These are phyloP conservation scores for Trichosporon sp. DNA, from an alignment of 1,284 basidiomycete species.

Conservation along the genomic window DNA sequence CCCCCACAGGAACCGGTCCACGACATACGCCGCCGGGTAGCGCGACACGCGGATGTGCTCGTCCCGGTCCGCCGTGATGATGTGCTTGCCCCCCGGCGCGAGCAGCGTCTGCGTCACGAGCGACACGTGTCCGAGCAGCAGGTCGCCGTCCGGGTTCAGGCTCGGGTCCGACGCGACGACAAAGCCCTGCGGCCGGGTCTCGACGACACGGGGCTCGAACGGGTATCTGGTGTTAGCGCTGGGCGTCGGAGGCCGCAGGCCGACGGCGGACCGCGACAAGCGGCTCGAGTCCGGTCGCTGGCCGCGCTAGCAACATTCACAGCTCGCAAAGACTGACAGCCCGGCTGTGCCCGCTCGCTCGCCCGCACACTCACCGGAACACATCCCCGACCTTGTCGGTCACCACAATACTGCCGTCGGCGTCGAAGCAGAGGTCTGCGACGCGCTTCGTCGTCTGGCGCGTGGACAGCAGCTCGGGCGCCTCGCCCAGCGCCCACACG, in stretches of 20 bases:
- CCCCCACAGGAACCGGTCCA: slow-evolving; percentile 79
- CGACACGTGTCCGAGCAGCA: slow-evolving; percentile 63
- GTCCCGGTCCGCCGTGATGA: slow-evolving; percentile 84
- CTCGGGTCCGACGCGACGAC: slow-evolving; percentile 68
- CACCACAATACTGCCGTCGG: slow-evolving; percentile 30
- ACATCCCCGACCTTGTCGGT: slow-evolving; percentile 47
- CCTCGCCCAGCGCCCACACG: slow-evolving; percentile 55
- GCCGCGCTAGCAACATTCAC: too few species aligned
- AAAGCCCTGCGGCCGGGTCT: slow-evolving; percentile 42
- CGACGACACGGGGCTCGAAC: slow-evolving; percentile 58
- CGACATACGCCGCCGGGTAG: slow-evolving; percentile 75
- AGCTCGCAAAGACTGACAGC: too few species aligned
- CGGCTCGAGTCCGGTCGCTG: too few species aligned
- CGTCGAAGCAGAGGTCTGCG: slow-evolving; percentile 27
- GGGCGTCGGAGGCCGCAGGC: neutral
- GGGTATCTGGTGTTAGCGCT: slow-evolving; percentile 32
- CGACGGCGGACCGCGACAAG: too few species aligned
- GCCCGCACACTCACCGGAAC: slow-evolving; percentile 31
- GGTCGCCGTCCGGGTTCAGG: slow-evolving; percentile 48
- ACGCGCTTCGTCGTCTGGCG: slow-evolving; percentile 25
- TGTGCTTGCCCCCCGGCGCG: slow-evolving; percentile 61
- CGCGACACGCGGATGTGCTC: slow-evolving; percentile 89
- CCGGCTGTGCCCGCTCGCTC: too few species aligned
- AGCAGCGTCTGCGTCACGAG: slow-evolving; percentile 69
- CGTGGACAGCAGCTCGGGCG: slow-evolving; percentile 4